phyloP scores from a whole-genome alignment of 2,329 filamentous ascomycete species.

The Penicillium olsonii region DNA sequence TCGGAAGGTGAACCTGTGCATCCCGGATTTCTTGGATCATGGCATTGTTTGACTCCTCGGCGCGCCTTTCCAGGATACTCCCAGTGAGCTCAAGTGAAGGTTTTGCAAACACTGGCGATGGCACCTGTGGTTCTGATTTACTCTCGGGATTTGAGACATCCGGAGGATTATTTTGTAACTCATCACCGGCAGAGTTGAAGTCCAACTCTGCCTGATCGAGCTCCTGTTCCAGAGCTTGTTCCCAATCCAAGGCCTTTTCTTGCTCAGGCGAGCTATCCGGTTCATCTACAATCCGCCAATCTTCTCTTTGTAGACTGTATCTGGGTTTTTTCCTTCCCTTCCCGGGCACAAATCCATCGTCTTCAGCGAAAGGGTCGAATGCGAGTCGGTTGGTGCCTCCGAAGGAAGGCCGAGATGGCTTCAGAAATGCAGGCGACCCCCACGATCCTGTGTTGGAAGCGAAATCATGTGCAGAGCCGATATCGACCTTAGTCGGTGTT shows the following conservation, averaged over 20 bases:
- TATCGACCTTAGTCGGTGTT: conserved; percentile 26
- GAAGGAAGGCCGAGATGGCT: conserved; percentile 68
- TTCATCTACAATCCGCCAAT: conserved; percentile 74
- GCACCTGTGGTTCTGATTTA: conserved; percentile 2
- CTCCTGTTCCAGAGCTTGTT: conserved; percentile 28
- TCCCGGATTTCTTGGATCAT: neutral
- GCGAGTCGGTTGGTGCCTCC: conserved; percentile 65
- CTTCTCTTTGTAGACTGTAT: conserved; percentile 64
- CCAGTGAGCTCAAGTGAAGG: conserved; percentile 17
- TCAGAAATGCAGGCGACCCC: conserved; percentile 78
- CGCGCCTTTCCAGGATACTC: conserved; percentile 11
- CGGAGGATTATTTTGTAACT: neutral
- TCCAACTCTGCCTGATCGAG: conserved; percentile 18
- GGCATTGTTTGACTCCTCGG: conserved; percentile 4
- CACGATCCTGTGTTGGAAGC: conserved; percentile 56
- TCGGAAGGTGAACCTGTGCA: conserved; percentile 23
- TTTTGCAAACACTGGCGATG: conserved; percentile 17
- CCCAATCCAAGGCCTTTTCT: conserved; percentile 35
- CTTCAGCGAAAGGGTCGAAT: conserved; percentile 68
- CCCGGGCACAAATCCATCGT: conserved; percentile 62
- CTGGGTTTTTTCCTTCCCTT: conserved; percentile 70
- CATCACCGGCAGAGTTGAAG: neutral
- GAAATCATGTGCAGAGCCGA: conserved; percentile 5
- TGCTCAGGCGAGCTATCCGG: conserved; percentile 68
- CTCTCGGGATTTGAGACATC: neutral